Conservation (phyloP, 805 yeast species). For the Cyberlindnera lachancei region DNA sequence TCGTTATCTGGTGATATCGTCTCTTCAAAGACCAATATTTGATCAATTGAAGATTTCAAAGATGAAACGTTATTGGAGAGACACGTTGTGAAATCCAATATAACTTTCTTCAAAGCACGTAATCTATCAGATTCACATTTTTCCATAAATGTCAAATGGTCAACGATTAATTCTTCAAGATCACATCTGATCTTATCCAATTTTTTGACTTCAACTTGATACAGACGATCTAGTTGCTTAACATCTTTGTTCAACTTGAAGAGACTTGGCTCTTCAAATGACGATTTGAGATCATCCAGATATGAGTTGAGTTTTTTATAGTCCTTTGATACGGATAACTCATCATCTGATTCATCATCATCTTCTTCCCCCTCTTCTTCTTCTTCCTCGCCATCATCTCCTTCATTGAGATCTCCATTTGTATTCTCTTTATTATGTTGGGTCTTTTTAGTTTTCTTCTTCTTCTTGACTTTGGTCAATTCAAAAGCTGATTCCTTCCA, state of each 20-base stretch:
- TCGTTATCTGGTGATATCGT: slow-evolving; percentile 66
- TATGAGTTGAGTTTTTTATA: slow-evolving; percentile 13
- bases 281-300: slow-evolving; percentile 20
- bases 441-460: too few relatives aligned
- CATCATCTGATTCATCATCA: too few relatives aligned
- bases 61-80: slow-evolving; percentile 53
- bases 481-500: slow-evolving; percentile 70
- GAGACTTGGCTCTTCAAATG: slow-evolving; percentile 43
- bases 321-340: too few relatives aligned
- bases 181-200: slow-evolving; percentile 65
- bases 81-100: slow-evolving; percentile 63
- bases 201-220: slow-evolving; percentile 45
- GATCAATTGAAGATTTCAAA: slow-evolving; percentile 52
- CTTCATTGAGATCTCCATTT: slow-evolving; percentile 14
- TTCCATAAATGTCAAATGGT: slow-evolving; percentile 71
- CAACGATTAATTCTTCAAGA: slow-evolving; percentile 65
- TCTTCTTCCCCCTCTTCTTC: too few relatives aligned
- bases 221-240: slow-evolving; percentile 46
- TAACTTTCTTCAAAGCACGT: slow-evolving; percentile 66
- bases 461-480: slow-evolving; percentile 36
- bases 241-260: slow-evolving; percentile 51
- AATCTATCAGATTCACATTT: slow-evolving; percentile 75
- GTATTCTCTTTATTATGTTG: too few relatives aligned
- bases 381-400: too few relatives aligned
- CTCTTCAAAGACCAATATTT: slow-evolving; percentile 57